Base-by-base conservation (phyloP, 2,329 filamentous ascomycete species). In the Trichoderma cornu-damae region DNA sequence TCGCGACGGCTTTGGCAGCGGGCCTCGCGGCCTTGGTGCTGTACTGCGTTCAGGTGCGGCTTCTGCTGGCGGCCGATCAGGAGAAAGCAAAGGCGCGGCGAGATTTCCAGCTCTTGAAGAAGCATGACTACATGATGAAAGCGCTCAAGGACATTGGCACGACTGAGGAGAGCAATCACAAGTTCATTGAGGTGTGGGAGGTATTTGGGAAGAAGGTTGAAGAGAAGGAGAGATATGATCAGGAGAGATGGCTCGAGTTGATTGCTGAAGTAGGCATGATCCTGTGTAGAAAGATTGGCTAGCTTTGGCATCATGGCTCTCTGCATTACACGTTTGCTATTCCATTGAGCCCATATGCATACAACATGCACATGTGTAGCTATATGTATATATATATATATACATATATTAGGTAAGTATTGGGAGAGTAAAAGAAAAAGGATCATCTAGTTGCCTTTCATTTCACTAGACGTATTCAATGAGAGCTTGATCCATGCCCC, bases 1-100 rank as follows among this genome's bases (percentile, higher is more conserved):
- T 72, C 0, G 64, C 69, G 1, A 72, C 69, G 2, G 67, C 70
- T 0, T 52, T 71, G 0, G 68, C 66, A 0, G 62, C 67, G 0
- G 69, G 70, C 0, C 56, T 69, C 3, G 69, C 68, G 2, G 68
- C 67, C 1, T 30, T 72, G 46, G 63, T 72, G 5, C 55, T 72
- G 5, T 67, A 68, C 32, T 69, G 66, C 48, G 63, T 62, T 38
- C 58, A 65, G 28, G 20, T 66, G 0, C 32, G 63, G 0, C 24
- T 62, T 2, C 16, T 61, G 2, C 35, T 64, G 3, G 59, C 62
- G 1, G 47, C 32, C 8, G 59, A 58, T 5, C 38, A 57, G 8
- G 62, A 66, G 3, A 61, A 62, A 16, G 35, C 54, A 6, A 65
- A 59, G 8, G 61, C 61, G 22, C 59, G 52, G 1, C 37, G 55